These are phyloP conservation scores for Plenodomus biglobosus DNA, from an alignment of 2,329 filamentous ascomycete species.

Conservation along the genomic window DNA sequence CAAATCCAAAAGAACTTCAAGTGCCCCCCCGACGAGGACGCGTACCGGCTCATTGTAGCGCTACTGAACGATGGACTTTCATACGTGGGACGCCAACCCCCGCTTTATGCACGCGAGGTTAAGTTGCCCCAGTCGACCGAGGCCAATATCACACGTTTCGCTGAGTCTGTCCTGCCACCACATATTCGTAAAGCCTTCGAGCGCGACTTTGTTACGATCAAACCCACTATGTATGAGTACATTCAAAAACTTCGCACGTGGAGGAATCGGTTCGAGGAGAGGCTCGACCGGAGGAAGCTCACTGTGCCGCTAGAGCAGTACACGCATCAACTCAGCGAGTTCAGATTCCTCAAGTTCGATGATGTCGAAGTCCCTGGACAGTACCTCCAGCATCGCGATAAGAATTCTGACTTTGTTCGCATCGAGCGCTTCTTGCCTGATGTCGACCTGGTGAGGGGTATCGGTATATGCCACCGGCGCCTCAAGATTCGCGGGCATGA, in stretches of 20 bases:
- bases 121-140: slow-evolving; percentile 90
- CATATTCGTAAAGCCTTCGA: slow-evolving; percentile 98
- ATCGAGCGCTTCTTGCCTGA: slow-evolving; percentile 96
- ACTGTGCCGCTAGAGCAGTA: slow-evolving; percentile 78
- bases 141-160: slow-evolving; percentile 94
- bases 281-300: slow-evolving; percentile 79
- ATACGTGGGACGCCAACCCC: slow-evolving; percentile 85
- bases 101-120: slow-evolving; percentile 84
- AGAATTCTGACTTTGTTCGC: slow-evolving; percentile 97
- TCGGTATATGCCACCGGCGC: slow-evolving; percentile 87
- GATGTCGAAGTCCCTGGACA: slow-evolving; percentile 98
- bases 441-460: slow-evolving; percentile 87
- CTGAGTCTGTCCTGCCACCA: slow-evolving; percentile 89
- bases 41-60: slow-evolving; percentile 95
- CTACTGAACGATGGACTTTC: slow-evolving; percentile 92
- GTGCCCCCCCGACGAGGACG: slow-evolving; percentile 96
- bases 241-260: slow-evolving; percentile 94
- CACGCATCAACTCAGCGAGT: slow-evolving; percentile 91
- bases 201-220: slow-evolving; percentile 91
- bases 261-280: slow-evolving; percentile 98
- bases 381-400: slow-evolving; percentile 95
- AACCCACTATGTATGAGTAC: slow-evolving; percentile 98
- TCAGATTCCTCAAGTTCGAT: slow-evolving; percentile 96
- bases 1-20: slow-evolving; percentile 99
- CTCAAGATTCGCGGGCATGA: slow-evolving; percentile 97